These are phyloP conservation scores for Peronospora tabacina DNA, from an alignment of 352 stramenopile genomes.

Conservation along the genomic window DNA sequence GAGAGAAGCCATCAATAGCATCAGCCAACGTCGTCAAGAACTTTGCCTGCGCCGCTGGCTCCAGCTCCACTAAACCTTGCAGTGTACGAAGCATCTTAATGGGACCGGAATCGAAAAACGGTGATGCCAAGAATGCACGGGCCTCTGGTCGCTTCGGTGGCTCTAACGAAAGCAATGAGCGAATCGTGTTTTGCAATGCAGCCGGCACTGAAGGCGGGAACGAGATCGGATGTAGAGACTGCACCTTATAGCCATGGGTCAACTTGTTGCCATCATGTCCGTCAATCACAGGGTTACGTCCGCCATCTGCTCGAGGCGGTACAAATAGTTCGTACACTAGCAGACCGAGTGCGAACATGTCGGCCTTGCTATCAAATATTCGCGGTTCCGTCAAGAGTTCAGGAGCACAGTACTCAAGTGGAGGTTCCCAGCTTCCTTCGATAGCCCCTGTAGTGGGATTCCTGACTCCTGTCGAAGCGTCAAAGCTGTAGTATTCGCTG, in stretches of 20 bases:
- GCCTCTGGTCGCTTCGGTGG: slow-evolving; percentile 57
- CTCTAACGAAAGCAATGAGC: slow-evolving; percentile 57
- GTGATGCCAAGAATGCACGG: slow-evolving; percentile 67
- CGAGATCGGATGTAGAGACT: slow-evolving; percentile 81
- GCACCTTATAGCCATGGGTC: slow-evolving; percentile 84
- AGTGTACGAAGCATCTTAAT: slow-evolving; percentile 78
- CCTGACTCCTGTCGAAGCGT: slow-evolving; percentile 40
- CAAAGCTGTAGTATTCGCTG: slow-evolving; percentile 76
- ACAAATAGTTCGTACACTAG: slow-evolving; percentile 84
- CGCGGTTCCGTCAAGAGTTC: slow-evolving; percentile 79
- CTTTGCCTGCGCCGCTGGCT: slow-evolving; percentile 71
- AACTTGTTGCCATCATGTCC: slow-evolving; percentile 84
- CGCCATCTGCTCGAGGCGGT: slow-evolving; percentile 62
- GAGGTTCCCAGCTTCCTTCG: slow-evolving; percentile 71
- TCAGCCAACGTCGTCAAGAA: slow-evolving; percentile 68
- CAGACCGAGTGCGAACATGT: slow-evolving; percentile 84
- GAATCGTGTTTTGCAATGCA: slow-evolving; percentile 80
- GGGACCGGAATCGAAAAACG: slow-evolving; percentile 81
- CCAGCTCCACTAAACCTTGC: slow-evolving; percentile 78
- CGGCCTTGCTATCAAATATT: slow-evolving; percentile 68
- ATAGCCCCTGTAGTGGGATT: slow-evolving; percentile 45
- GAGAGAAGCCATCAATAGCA: slow-evolving; percentile 70
- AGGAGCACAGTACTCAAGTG: slow-evolving; percentile 80
- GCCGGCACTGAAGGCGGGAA: slow-evolving; percentile 74
- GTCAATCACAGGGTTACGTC: slow-evolving; percentile 74